Conservation (phyloP, 306 rosid species). For the Gastrolobium villosum region DNA sequence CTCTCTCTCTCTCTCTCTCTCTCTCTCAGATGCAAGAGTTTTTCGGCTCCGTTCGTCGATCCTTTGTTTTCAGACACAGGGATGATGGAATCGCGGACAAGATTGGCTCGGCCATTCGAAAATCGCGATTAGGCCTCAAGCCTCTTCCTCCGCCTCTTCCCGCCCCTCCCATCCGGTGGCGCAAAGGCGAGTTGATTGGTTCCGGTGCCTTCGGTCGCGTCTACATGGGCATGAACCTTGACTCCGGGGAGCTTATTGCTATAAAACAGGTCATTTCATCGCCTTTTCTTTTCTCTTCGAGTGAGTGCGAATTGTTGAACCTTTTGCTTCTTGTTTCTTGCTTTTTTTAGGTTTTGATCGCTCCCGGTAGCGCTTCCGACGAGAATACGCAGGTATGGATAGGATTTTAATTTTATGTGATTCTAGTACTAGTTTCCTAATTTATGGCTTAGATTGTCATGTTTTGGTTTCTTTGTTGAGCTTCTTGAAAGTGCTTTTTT, state of each 20-base stretch:
- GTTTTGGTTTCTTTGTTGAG: constrained; percentile 7
- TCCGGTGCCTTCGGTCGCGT: constrained; percentile 92
- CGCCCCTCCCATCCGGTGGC: constrained; percentile 83
- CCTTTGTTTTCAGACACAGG: constrained; percentile 63
- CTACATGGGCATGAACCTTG: constrained; percentile 96
- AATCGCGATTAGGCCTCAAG: constrained; percentile 70
- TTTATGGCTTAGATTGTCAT: not conserved
- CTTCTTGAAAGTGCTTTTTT: constrained; percentile 24
- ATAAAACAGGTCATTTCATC: constrained; percentile 74
- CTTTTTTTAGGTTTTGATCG: constrained; percentile 74
- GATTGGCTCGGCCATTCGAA: constrained; percentile 80
- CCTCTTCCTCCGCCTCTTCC: constrained; percentile 54
- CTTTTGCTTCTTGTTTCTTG: constrained; percentile 12
- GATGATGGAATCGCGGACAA: constrained; percentile 76
- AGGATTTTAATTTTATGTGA: not conserved
- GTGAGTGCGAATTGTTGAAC: constrained; percentile 20
- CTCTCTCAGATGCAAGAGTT: constrained; percentile 71
- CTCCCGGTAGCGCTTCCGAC: constrained; percentile 74
- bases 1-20: not conserved
- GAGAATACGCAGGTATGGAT: constrained; percentile 76
- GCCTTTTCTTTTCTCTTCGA: not conserved
- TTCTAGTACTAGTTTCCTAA: not conserved
- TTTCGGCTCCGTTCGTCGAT: constrained; percentile 85
- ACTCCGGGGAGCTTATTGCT: constrained; percentile 94
- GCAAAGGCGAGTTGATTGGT: constrained; percentile 90